phyloP scores from a whole-genome alignment of 805 yeast genomes.

The Candida germanica region DNA sequence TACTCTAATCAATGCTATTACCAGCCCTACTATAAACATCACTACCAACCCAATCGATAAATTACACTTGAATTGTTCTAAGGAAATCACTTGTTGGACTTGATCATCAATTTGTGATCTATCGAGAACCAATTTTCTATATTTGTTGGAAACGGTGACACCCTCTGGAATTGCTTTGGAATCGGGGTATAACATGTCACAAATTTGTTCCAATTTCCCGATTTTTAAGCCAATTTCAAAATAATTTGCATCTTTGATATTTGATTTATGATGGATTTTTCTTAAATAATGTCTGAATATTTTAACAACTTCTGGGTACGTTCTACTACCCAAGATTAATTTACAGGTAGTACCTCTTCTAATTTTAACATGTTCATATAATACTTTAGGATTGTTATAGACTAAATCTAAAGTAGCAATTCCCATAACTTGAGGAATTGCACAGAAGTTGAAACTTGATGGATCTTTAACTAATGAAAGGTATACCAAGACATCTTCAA shows the following conservation, averaged over 20 bases:
- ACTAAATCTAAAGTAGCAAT: constrained; percentile 88
- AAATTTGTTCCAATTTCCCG: constrained; percentile 85
- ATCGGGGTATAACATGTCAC: constrained; percentile 70
- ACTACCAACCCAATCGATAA: constrained; percentile 14
- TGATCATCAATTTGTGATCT: constrained; percentile 33
- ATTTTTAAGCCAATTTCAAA: constrained; percentile 78
- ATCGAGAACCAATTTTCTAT: constrained; percentile 24
- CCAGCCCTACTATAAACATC: neutral
- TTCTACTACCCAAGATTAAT: constrained; percentile 69
- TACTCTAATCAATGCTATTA: too few species aligned
- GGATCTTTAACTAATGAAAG: constrained; percentile 76
- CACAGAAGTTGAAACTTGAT: constrained; percentile 84
- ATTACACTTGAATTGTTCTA: constrained; percentile 17
- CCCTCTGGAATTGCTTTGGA: constrained; percentile 53
- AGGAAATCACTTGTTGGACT: constrained; percentile 15
- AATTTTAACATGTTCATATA: constrained; percentile 75
- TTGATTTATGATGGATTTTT: constrained; percentile 73
- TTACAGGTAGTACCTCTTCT: constrained; percentile 84
- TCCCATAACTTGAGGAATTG: constrained; percentile 99
- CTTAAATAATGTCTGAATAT: constrained; percentile 74
- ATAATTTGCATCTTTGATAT: constrained; percentile 83
- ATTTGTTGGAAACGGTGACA: constrained; percentile 40
- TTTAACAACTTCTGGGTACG: constrained; percentile 70
- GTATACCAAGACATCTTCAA: constrained; percentile 70
- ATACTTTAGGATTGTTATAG: constrained; percentile 73